These are phyloP conservation scores for Oryza nivara DNA, from an alignment of 176 grass and related monocot species.

Conservation along the genomic window DNA sequence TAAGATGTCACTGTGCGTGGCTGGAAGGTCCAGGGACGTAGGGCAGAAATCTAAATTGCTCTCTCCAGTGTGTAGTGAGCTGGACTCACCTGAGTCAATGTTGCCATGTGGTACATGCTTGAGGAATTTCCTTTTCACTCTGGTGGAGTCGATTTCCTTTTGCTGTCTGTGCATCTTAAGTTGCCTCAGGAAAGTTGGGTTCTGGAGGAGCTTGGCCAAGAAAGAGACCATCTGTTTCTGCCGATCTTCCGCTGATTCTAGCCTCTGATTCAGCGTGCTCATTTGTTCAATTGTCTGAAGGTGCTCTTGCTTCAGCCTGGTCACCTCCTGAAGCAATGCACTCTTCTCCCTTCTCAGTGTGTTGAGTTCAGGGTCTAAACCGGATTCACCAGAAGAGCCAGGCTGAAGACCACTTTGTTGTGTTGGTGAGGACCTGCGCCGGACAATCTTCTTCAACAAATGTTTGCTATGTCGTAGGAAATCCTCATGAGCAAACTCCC, in stretches of 20 bases:
- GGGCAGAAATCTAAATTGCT: slow-evolving; percentile 28
- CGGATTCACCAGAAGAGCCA: slow-evolving; percentile 48
- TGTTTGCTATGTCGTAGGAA: slow-evolving; percentile 72
- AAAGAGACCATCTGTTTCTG: slow-evolving; percentile 95
- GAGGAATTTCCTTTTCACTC: slow-evolving; percentile 69
- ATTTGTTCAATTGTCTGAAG: slow-evolving; percentile 65
- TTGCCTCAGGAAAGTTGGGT: slow-evolving; percentile 63
- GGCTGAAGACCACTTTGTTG: slow-evolving; percentile 57
- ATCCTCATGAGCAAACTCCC: slow-evolving; percentile 93
- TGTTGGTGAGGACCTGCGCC: slow-evolving; percentile 63
- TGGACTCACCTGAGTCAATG: slow-evolving; percentile 52
- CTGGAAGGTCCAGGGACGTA: not conserved
- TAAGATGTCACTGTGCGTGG: not conserved
- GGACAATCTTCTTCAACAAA: slow-evolving; percentile 79
- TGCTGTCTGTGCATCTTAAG: slow-evolving; percentile 63
- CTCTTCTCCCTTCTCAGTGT: slow-evolving; percentile 63
- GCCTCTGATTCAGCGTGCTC: slow-evolving; percentile 65
- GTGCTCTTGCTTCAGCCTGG: slow-evolving; percentile 72
- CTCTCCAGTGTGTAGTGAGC: slow-evolving; percentile 23
- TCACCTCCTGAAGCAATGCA: slow-evolving; percentile 64
- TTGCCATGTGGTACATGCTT: slow-evolving; percentile 51
- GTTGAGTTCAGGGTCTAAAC: slow-evolving; percentile 63
- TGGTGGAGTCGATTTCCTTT: slow-evolving; percentile 41
- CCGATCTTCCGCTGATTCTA: slow-evolving; percentile 69
- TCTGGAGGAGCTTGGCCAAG: slow-evolving; percentile 72